A percentile compares a stretch with the other conserved stretches of the same genome.
Evolutionary conservation across 2,329 filamentous ascomycete genomes (phyloP).

Genomic region (Phyllosticta citriasiana): DNA sequence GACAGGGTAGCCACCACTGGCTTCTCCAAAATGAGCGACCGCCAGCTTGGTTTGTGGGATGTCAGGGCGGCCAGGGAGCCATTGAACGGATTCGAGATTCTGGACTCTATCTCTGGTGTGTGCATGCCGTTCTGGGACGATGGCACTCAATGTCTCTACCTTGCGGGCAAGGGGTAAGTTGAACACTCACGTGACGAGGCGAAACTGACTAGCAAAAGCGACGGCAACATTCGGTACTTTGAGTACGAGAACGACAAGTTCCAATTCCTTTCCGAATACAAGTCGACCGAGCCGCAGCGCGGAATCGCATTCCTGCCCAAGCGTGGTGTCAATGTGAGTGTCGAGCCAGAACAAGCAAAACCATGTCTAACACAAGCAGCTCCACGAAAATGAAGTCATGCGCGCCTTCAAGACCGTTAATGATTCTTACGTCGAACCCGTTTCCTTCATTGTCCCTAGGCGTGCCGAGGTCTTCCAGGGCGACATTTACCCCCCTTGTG

Average conservation of each 20-base stretch:
- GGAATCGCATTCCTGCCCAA: conserved; percentile 92
- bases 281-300: conserved; percentile 89
- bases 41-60: conserved; percentile 94
- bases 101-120: conserved; percentile 94
- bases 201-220: conserved; percentile 42
- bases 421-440: conserved; percentile 86
- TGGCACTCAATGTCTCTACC: conserved; percentile 85
- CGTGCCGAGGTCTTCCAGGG: conserved; percentile 92
- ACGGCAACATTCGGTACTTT: conserved; percentile 98
- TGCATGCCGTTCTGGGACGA: conserved; percentile 99
- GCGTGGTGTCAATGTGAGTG: conserved; percentile 74
- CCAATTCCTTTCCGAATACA: conserved; percentile 93
- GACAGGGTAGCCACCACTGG: conserved; percentile 93
- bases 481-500: conserved; percentile 87
- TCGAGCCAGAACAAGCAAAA: not conserved
- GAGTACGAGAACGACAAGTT: conserved; percentile 99
- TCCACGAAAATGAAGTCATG: conserved; percentile 94
- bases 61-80: conserved; percentile 68
- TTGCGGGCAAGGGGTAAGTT: conserved; percentile 89
- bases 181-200: not conserved
- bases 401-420: conserved; percentile 96
- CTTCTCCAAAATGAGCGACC: conserved; percentile 97
- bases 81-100: conserved; percentile 77
- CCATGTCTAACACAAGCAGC: conserved; percentile 33
- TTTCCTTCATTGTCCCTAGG: conserved; percentile 93